Percentiles rank a stretch among this genome's conserved stretches.
These are phyloP conservation scores for Metschnikowia cerradonensis DNA, from an alignment of 805 yeast genomes.

Conservation along the genomic window DNA sequence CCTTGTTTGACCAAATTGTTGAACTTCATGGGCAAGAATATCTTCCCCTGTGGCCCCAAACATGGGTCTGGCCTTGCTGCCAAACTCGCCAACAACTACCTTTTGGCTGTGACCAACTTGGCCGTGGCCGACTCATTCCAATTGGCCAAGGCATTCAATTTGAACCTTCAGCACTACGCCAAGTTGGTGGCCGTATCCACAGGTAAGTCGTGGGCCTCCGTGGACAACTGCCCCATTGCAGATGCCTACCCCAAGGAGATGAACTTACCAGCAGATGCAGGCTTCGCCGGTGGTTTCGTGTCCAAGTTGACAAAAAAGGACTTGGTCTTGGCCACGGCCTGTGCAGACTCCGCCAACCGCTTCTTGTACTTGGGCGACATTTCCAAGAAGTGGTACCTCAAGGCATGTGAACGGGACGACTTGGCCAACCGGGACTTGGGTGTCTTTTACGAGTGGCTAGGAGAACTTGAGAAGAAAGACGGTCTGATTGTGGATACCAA, in stretches of 20 bases:
- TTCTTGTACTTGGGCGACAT: slow-evolving; percentile 38
- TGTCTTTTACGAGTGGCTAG: slow-evolving; percentile 42
- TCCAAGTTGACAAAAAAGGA: slow-evolving; percentile 45
- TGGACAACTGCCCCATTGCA: slow-evolving; percentile 51
- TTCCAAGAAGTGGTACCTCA: slow-evolving; percentile 38
- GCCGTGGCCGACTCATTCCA: slow-evolving; percentile 55
- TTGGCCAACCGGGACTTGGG: slow-evolving; percentile 40
- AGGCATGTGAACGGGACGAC: slow-evolving; percentile 40
- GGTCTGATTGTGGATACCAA: slow-evolving; percentile 16
- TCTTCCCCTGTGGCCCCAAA: slow-evolving; percentile 45
- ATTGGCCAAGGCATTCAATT: slow-evolving; percentile 46
- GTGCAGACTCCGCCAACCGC: slow-evolving; percentile 32
- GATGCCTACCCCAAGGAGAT: slow-evolving; percentile 40
- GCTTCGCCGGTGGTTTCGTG: slow-evolving; percentile 46
- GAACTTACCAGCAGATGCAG: slow-evolving; percentile 42
- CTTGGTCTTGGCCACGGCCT: slow-evolving; percentile 39
- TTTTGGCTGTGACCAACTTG: slow-evolving; percentile 49
- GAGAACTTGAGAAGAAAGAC: slow-evolving; percentile 25
- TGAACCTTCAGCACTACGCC: slow-evolving; percentile 44
- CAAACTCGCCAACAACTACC: slow-evolving; percentile 50
- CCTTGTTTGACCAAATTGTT: slow-evolving; percentile 29
- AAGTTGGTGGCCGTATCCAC: slow-evolving; percentile 49
- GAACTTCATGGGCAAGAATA: slow-evolving; percentile 44
- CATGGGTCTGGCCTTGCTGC: slow-evolving; percentile 55
- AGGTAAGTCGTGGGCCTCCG: slow-evolving; percentile 53